Evolutionary conservation across 2,329 filamentous ascomycete genomes (phyloP).

Genomic region (Fonsecaea pugnacius): DNA sequence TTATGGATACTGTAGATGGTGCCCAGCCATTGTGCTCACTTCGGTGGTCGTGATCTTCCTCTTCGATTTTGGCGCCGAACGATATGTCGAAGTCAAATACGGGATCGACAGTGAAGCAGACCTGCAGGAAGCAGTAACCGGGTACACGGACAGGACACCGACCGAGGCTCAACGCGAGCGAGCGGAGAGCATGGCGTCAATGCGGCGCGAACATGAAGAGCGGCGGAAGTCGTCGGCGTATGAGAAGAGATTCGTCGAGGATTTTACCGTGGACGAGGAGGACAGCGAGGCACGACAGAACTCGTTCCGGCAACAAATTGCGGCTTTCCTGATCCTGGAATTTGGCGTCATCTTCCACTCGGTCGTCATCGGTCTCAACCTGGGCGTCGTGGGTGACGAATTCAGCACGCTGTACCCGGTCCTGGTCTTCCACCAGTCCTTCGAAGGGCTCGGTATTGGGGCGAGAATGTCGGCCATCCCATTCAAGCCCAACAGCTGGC

Average conservation of each 20-base stretch:
- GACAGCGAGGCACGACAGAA: slow-evolving; percentile 38
- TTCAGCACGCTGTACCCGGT: slow-evolving; percentile 64
- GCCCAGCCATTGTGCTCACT: slow-evolving; percentile 56
- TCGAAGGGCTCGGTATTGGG: slow-evolving; percentile 67
- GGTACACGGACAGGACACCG: slow-evolving; percentile 13
- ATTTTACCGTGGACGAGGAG: slow-evolving; percentile 25
- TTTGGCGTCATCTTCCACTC: slow-evolving; percentile 68
- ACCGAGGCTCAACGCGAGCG: slow-evolving; percentile 9
- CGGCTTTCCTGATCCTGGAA: slow-evolving; percentile 56
- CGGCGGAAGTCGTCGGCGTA: slow-evolving; percentile 6
- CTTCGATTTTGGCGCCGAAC: slow-evolving; percentile 56
- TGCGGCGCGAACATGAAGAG: slow-evolving; percentile 26
- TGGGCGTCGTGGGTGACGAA: slow-evolving; percentile 62
- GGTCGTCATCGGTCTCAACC: slow-evolving; percentile 66
- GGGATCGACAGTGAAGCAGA: slow-evolving; percentile 39
- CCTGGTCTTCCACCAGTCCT: slow-evolving; percentile 67
- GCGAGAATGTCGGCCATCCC: slow-evolving; percentile 63
- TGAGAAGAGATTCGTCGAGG: slow-evolving; percentile 24
- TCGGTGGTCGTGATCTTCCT: slow-evolving; percentile 58
- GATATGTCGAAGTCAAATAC: slow-evolving; percentile 57
- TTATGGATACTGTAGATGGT: slow-evolving; percentile 45
- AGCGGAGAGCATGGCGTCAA: slow-evolving; percentile 3
- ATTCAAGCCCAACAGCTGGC: slow-evolving; percentile 51
- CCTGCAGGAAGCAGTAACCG: slow-evolving; percentile 34
- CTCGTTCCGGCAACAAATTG: slow-evolving; percentile 48